Base-by-base conservation (phyloP, 2,329 filamentous ascomycete species). In the Xylaria sp. region DNA sequence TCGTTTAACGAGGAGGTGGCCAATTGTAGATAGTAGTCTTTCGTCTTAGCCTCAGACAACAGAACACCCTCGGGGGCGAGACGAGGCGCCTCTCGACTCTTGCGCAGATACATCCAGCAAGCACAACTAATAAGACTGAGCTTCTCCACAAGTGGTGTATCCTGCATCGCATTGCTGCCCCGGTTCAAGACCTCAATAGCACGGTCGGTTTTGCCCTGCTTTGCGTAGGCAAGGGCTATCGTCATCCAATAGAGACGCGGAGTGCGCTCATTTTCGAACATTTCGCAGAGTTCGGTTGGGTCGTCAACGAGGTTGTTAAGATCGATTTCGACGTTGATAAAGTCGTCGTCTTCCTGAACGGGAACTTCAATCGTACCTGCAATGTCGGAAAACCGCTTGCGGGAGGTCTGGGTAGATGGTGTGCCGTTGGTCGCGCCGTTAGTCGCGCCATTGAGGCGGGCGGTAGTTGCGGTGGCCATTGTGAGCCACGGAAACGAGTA, bases 231-330 rank as follows among this genome's bases (percentile, higher is more conserved):
- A 60, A 97, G 82, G 48, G 95, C 90, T 66, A 97, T 94, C n/a
- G 91, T 93, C 81, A 99, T 93, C 95, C 95, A 99, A 68, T 95
- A 95, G 55, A 88, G 91, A 69, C 93, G 92, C 44, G 91, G 89
- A 13, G 92, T 92, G 70, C 88, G 87, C 75, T 99, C 95, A 71
- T 94, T 96, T 77, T 99, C 93, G 64, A 99, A 86, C 54, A 99
- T 83, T 35, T 91, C 94, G 74, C 94, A 99, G 4, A 99, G 83
- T 77, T 99, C 94, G 52, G 90, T 96, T 18, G 91, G 91, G 72
- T 97, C 94, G 73, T 97, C 94, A 62, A 92, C 85, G 46, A 97
- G 86, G 65, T 93, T 91, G 72, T 92, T 89, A 57, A 97, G 85
- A 72, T 95, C 91, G 70, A 99, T 91, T 77, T 97, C 94, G 74